Base-by-base conservation (phyloP, 78 protist species). In the Protostelium mycophagum region DNA sequence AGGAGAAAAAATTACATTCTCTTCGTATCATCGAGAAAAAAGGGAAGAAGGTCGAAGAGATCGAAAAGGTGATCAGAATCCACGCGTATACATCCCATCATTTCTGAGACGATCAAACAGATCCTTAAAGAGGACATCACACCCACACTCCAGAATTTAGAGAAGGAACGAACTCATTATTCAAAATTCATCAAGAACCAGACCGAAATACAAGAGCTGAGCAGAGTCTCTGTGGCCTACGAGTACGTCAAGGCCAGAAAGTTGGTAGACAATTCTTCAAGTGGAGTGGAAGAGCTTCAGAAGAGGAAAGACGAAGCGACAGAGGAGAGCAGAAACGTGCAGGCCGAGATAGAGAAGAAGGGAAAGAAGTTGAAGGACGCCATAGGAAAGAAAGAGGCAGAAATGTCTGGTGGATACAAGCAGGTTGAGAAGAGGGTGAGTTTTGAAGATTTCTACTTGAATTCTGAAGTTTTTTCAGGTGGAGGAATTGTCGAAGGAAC, bases 111-210 rank as follows among this genome's bases (percentile, higher is more conserved):
- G 25, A 10, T 0, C 28, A 16, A 83, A 25, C 34, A 90, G 95
- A 29, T 98, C 1, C 85, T 99, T 36, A 83, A 35, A 37, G 97
- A 97, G 23, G 99, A 98, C 34, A 97, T 99, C 37, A 90, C 93
- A 31, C 99, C 99, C 23, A 90, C 91, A 37, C 93, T 99, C 34
- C 96, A 97, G n/a, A 90, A 89, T 63, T 96, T 99, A 9, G 89
- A 93, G 38, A 25, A 37, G 29, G 99, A 99, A 87, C 90, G 97
- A 5, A 0, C 83, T 35, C 89, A 38, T 9, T 99, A 95, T 87
- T 89, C 95, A 88, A 39, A 90, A 88, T 98, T 38, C 93, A 88
- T 94, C 35, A n/a, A 83, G 5, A 86, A 85, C 83, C 85, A 51
- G 35, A 25, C 51, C 1, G 97, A 97, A 83, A 0, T 83, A 0